A percentile compares a stretch with the other conserved stretches of the same genome.
Evolutionary conservation across 2,329 filamentous ascomycete species (phyloP).

Genomic region (Apiospora marii): DNA sequence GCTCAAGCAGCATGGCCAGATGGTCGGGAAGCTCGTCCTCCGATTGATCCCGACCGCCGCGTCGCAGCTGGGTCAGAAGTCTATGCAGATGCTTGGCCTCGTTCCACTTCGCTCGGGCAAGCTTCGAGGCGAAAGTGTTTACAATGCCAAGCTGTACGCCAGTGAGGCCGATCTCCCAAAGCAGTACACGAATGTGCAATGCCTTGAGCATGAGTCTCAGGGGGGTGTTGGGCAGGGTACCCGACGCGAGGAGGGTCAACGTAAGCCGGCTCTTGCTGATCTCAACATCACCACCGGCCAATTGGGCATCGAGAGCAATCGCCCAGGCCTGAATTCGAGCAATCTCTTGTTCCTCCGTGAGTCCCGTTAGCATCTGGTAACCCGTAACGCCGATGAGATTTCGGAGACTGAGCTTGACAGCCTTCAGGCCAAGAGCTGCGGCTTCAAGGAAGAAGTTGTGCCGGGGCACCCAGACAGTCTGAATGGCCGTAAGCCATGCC

Average conservation of each 20-base stretch:
- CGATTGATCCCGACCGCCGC: constrained; percentile 52
- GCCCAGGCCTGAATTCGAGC: constrained; percentile 91
- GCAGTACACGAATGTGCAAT: constrained; percentile 85
- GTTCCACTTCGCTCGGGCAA: constrained; percentile 83
- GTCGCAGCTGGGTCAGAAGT: constrained; percentile 53
- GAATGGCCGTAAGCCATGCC: constrained; percentile 92
- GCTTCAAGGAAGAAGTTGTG: constrained; percentile 89
- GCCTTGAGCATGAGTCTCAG: constrained; percentile 89
- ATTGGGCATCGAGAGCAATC: constrained; percentile 90
- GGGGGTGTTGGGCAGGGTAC: constrained; percentile 85
- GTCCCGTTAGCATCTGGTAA: constrained; percentile 81
- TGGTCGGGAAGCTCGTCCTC: constrained; percentile 79
- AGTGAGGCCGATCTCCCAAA: constrained; percentile 78
- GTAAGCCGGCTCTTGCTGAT: constrained; percentile 88
- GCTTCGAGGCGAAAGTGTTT: constrained; percentile 73
- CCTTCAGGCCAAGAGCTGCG: constrained; percentile 81
- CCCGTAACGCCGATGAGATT: constrained; percentile 79
- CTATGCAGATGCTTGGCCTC: constrained; percentile 73
- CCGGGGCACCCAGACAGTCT: constrained; percentile 89
- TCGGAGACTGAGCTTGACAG: constrained; percentile 80
- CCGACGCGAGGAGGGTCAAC: constrained; percentile 86
- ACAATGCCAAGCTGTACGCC: constrained; percentile 70
- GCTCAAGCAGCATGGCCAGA: constrained; percentile 76
- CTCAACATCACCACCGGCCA: constrained; percentile 88
- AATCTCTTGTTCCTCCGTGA: constrained; percentile 83